Base-by-base conservation (phyloP, 176 grass and related monocot species). In the Phyllostachys edulis region DNA sequence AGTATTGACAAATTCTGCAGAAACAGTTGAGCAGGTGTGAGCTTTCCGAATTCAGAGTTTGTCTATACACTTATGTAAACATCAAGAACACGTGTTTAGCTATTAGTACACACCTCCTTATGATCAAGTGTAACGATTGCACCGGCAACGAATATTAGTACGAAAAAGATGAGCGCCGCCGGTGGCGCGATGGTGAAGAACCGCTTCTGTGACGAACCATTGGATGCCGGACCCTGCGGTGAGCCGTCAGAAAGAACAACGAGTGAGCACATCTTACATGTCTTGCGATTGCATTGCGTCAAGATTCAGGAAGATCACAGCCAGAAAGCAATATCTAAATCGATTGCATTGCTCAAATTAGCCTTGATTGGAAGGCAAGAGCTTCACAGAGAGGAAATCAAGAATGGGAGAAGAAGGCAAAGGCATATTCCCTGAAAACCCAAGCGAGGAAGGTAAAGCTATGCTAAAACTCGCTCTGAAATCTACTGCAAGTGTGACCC, bases 61-160 rank as follows among this genome's bases (percentile, higher is more conserved):
- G 26, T 60, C 5, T 51, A 27, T 0, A 24, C 18, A 12, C 44
- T 3, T 63, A 52, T 67, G 4, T n/a, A 21, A 73, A 36, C n/a
- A 56, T 36, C 65, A 72, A 29, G 16, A 56, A 60, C 55, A 54
- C n/a, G 57, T 55, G 73, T 9, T 69, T 5, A 45, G 17, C 37
- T 65, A 7, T 32, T 52, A 61, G 37, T 26, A 51, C 62, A 39
- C 4, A 95, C 93, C 90, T 90, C 85, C 46, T 95, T 90, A 52
- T 42, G 86, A 80, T 83, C 82, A 2, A 85, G 27, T 49, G 85
- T 80, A 55, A 92, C 78, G 27, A 87, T 82, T 24, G 80, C 83
- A 23, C 82, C 85, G 18, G 64, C 85, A 5, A 86, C 37, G 37
- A 95, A 88, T 63, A 90, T 57, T 5, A 82, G 68, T 1, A 80